Base-by-base conservation (phyloP, 441 rosid genomes). In the Manihot esculenta region DNA sequence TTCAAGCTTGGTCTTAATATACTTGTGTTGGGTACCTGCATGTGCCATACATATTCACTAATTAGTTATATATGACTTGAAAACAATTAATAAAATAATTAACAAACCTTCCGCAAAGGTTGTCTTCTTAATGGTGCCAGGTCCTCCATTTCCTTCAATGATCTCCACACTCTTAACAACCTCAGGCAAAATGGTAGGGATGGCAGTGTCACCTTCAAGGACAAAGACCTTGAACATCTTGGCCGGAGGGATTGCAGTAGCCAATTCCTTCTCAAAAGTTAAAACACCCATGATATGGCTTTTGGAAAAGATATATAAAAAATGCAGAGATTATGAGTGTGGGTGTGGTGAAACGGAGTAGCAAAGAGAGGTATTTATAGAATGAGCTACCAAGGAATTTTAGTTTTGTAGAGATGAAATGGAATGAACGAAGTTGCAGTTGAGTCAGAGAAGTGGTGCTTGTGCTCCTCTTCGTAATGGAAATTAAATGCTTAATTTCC, bases 11-110 rank as follows among this genome's bases (percentile, higher is more conserved):
- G 69, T 74, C 82, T 64, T 81, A 6, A 74, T 58, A n/a, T 10
- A 61, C 73, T 72, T 82, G 10, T 74, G 44, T 42, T 59, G 65
- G 54, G 62, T 70, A 12, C 79, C 80, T 79, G 83, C 80, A 69
- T 54, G 1, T 12, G 15, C 17, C 13, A 48, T 5, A 14, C 0
- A 5, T 5, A 48, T 11, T 47, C 3, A 47, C 2, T 48, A 14
- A 30, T 30, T 48, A 48, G n/a, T n/a, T n/a, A n/a, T n/a, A n/a
- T n/a, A n/a, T 48, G 51, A 48, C 51, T 48, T 48, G 0, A 3
- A n/a, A 48, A 48, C 44, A 23, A 14, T 41, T 11, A n/a, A 30
- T 30, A 30, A n/a, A n/a, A n/a, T n/a, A n/a, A n/a, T n/a, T n/a
- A 26, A 18, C 20, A 8, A 14, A 61, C 64, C 68, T 26, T 64